Base-by-base conservation (phyloP, 1,284 basidiomycete genomes). In the Mycena citricolor region DNA sequence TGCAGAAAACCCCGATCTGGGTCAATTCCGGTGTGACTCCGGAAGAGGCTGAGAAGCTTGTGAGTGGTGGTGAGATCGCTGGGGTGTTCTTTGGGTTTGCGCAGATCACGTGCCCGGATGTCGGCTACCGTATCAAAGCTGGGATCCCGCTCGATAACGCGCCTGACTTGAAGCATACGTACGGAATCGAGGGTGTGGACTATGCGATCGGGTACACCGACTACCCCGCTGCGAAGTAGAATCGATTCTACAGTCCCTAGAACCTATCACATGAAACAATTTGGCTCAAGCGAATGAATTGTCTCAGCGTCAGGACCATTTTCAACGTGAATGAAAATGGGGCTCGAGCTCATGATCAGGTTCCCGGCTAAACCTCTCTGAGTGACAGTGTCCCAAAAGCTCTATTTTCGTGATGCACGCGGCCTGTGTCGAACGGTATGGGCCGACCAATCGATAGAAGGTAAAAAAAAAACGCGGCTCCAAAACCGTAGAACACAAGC, bases 331-430 rank as follows among this genome's bases (percentile, higher is more conserved):
- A 43, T 39, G 57, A 55, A 13, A 54, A 28, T 17, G 32, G 76
- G 76, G 16, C 80, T 71, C 11, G 79, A 56, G 4, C 79, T 81
- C 81, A 84, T 83, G 39, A 77, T 61, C 4, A 83, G 46, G 55
- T 84, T 84, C 0, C 81, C 81, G 11, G 65, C 29, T 16, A 65
- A 37, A 0, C 81, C 81, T 33, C 81, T 63, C 0, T 81, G 68
- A 8, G 63, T 69, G 44, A 85, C 77, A 1, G 81, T 82, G 28
- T 83, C 81, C 76, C 76, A 83, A n/a, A 12, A 84, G 64, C 58
- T 85, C 82, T 1, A 73, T 77, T 57, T 72, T 72, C 43, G 77
- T 70, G 22, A 81, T 70, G 4, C 61, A 47, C 5, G 69, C 64
- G 1, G 76, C 76, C 10, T 38, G 49, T 1, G 57, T 41, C 8